These are phyloP conservation scores for Penicillium desertorum DNA, from an alignment of 495 filamentous ascomycete species.

Conservation along the genomic window DNA sequence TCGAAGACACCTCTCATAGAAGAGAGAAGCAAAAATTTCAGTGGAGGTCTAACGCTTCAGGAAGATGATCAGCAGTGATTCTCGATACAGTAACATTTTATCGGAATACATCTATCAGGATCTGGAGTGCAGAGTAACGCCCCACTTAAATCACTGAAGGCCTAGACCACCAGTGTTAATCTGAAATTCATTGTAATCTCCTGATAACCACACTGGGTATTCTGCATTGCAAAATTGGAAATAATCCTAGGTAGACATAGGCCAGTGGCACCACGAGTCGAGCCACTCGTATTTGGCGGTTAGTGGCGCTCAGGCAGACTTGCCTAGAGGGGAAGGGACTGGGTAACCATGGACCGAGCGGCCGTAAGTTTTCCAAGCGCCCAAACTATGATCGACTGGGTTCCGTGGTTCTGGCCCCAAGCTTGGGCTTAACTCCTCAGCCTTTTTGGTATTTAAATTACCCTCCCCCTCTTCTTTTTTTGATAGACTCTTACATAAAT, in stretches of 20 bases:
- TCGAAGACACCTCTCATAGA: neutral
- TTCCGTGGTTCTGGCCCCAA: constrained; percentile 25
- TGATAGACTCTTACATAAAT: neutral
- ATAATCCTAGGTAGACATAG: neutral
- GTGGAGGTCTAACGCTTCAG: neutral
- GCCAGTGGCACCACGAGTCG: constrained; percentile 6
- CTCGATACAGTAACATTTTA: neutral
- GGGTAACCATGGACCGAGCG: constrained; percentile 22
- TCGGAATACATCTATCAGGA: neutral
- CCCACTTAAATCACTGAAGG: constrained; percentile 1
- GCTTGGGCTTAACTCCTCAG: constrained; percentile 9
- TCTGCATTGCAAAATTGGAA: constrained; percentile 6
- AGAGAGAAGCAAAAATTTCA: neutral
- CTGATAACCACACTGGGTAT: neutral
- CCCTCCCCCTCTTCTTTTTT: constrained; percentile 1
- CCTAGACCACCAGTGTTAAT: neutral
- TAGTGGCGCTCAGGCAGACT: constrained; percentile 23
- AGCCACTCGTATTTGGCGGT: constrained; percentile 16
- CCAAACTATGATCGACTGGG: constrained; percentile 28
- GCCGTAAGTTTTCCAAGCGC: constrained; percentile 24
- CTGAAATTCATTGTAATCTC: too few relatives aligned
- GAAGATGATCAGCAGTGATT: constrained; percentile 2
- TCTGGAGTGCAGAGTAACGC: constrained; percentile 5
- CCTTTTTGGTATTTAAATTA: constrained; percentile 11
- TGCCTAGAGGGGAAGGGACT: constrained; percentile 4